These are phyloP conservation scores for Ceratopteris richardii DNA, from an alignment of 75 land plant species.

Conservation along the genomic window DNA sequence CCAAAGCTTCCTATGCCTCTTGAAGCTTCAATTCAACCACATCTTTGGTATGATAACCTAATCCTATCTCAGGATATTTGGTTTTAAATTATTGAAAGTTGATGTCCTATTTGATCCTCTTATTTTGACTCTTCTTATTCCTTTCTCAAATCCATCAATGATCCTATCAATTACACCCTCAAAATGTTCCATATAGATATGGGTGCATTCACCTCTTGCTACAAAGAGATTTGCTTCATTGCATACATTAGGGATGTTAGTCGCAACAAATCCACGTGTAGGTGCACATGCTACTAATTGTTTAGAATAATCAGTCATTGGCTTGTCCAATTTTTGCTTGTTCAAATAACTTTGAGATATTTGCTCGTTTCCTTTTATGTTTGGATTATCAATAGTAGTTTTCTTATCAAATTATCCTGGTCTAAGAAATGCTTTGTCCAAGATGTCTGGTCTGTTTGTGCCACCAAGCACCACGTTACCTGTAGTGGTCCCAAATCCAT, in stretches of 20 bases:
- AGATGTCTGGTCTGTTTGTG: conserved; percentile 54
- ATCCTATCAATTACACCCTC: conserved; percentile 93
- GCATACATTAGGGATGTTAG: conserved; percentile 96
- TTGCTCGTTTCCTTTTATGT: conserved; percentile 47
- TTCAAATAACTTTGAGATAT: conserved; percentile 38
- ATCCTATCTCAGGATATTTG: conserved; percentile 33
- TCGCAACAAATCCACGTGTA: conserved; percentile 58
- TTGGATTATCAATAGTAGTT: conserved; percentile 38
- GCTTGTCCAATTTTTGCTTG: conserved; percentile 44
- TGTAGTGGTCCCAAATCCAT: conserved; percentile 48
- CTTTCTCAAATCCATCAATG: conserved; percentile 97
- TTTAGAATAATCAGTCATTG: conserved; percentile 24
- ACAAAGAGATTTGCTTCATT: conserved; percentile 96
- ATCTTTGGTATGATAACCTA: background rate
- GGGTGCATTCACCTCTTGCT: conserved; percentile 59
- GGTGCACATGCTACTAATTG: conserved; percentile 40
- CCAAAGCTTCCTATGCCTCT: conserved; percentile 39
- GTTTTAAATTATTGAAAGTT: conserved; percentile 98
- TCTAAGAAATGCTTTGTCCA: conserved; percentile 54
- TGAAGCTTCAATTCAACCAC: too few relatives aligned
- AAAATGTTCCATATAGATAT: conserved; percentile 77
- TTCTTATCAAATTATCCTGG: conserved; percentile 69
- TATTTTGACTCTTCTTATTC: conserved; percentile 48
- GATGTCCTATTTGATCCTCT: conserved; percentile 41
- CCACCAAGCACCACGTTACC: conserved; percentile 54